Evolutionary conservation across 2,329 filamentous ascomycete genomes (phyloP).

Genomic region (Cercospora canescens): DNA sequence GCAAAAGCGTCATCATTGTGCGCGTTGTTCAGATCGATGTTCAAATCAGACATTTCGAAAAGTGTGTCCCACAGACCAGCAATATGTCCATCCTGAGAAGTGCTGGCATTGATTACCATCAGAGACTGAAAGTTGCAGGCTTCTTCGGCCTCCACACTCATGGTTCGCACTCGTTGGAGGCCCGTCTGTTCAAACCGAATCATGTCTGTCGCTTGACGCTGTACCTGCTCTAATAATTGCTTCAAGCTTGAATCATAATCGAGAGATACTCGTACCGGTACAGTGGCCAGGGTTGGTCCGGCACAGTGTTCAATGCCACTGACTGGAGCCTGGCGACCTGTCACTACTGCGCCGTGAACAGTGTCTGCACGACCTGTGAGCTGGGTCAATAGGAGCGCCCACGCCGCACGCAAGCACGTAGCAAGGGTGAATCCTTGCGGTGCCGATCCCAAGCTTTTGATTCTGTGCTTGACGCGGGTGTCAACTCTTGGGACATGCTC

Average conservation of each 20-base stretch:
- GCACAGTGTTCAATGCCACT: conserved; percentile 4
- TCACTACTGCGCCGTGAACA: conserved; percentile 11
- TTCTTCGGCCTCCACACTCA: conserved; percentile 3
- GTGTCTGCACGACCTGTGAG: conserved; percentile 10
- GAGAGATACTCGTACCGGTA: conserved; percentile 9
- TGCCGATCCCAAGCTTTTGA: not conserved
- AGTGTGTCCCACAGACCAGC: not conserved
- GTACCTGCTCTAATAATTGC: conserved; percentile 5
- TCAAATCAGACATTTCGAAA: not conserved
- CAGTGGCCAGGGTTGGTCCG: conserved; percentile 18
- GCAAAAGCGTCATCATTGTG: not conserved
- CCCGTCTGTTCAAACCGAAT: conserved; percentile 17
- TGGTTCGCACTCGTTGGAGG: not conserved
- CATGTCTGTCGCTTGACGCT: conserved; percentile 15
- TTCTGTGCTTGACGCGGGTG: not conserved
- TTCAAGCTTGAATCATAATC: not conserved
- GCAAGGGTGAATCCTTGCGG: not conserved
- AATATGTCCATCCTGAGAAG: not conserved
- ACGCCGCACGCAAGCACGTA: conserved; percentile 10
- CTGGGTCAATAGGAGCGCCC: conserved; percentile 11
- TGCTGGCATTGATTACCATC: conserved; percentile 52
- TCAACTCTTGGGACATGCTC: not conserved
- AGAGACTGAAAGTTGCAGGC: conserved; percentile 59
- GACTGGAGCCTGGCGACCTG: conserved; percentile 13
- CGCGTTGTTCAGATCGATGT: not conserved